Percentiles rank a stretch among this genome's conserved stretches.
These are phyloP conservation scores for Chamaecrista fasciculata DNA, from an alignment of 306 rosid species.

Conservation along the genomic window DNA sequence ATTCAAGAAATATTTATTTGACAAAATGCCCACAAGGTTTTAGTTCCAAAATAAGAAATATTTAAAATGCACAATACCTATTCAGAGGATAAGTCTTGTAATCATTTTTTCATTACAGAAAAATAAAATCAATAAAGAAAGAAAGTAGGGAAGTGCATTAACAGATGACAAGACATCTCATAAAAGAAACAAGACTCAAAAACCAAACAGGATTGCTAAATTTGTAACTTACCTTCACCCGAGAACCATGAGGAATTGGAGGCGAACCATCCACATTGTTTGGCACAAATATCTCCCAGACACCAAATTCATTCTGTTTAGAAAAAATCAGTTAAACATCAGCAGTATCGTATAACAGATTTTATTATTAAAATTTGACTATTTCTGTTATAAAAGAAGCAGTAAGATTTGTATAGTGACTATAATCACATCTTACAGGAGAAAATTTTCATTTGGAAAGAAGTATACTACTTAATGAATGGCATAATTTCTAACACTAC, in stretches of 20 bases:
- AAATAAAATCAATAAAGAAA: background rate
- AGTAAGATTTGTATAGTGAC: slow-evolving; percentile 9
- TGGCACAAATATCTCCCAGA: slow-evolving; percentile 98
- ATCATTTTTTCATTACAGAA: background rate
- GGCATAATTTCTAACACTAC: background rate
- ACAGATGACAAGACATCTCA: background rate
- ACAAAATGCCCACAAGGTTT: background rate
- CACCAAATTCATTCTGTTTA: slow-evolving; percentile 93
- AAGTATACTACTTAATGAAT: background rate
- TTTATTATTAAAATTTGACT: slow-evolving; percentile 19
- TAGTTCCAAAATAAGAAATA: background rate
- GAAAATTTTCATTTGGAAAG: background rate
- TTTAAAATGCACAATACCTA: background rate
- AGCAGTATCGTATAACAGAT: slow-evolving; percentile 14
- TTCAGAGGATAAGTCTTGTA: background rate
- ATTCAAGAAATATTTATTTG: slow-evolving; percentile 23
- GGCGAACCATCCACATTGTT: slow-evolving; percentile 89
- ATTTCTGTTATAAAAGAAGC: slow-evolving; percentile 8
- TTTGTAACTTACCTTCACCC: slow-evolving; percentile 73
- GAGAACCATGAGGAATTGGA: slow-evolving; percentile 95
- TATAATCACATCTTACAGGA: slow-evolving; percentile 16
- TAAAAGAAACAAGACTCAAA: background rate
- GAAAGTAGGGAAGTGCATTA: background rate
- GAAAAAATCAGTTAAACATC: slow-evolving; percentile 23
- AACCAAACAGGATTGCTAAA: background rate